Evolutionary conservation across 208 protist species (phyloP), one percentile per base, ranked within the genome.

Genomic region (Wallacemonas sp.): DNA sequence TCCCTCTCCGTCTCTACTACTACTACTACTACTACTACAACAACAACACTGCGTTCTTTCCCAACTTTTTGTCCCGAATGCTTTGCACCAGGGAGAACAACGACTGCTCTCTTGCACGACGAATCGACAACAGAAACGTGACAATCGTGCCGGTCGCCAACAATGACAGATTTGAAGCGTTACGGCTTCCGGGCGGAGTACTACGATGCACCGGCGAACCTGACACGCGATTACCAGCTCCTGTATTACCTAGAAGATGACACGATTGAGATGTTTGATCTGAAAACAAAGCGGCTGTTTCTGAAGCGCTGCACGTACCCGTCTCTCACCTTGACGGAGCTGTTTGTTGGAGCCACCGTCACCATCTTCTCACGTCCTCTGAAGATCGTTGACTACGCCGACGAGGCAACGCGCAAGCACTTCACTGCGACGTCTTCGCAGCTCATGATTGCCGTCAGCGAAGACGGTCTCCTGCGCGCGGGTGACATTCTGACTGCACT

Each of bases 251-350:
- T 79, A 1, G 78, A 85, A 14, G 92, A 98, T 65, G 73, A 90
- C 39, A 96, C 95, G 8, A 92, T 98, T 64, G 97, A 98, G 71
- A 98, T 98, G 94, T 93, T 90, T 78, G 91, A 98, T 70, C 56
- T 96, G 38, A 97, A 97, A 74, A 96, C 84, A 30, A 91, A 90
- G 57, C 79, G 88, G 16, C 70, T 93, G 23, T 98, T 98, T 79
- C 75, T 98, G 54, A 98, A 98, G 70, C 82, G 93, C 0, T 96
- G 88, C 65, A 72, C 80, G 11, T 98, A 97, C 70, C 88, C 87
- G 1, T 83, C 80, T 3, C 63, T 99, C 29, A 75, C 52, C 16
- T 60, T 80, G 19, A 83, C 85, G 21, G 92, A 98, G 65, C 76
- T 99, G 0, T 98, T 92, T 81, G 72, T 98, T 17, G 96, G 94